Evolutionary conservation across 805 yeast genomes (phyloP), one percentile per base, ranked within the genome.

Genomic region (Myxozyma geophila): DNA sequence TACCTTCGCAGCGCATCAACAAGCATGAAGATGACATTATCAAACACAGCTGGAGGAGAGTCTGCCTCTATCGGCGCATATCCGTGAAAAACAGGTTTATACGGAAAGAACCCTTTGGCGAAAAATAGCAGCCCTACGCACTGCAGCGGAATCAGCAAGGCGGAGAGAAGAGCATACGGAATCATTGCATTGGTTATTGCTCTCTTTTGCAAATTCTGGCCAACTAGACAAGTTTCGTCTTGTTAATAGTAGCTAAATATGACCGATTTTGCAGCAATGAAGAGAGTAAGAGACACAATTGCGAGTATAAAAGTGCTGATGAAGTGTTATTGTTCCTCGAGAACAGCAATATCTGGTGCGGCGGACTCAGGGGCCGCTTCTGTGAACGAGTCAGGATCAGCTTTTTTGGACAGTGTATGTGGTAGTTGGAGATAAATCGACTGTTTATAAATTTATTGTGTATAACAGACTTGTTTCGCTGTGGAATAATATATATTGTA

Each of bases 61-160:
- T 70, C 66, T 66, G 74, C 57, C 61, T 71, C 64, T 15, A 84
- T 83, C 43, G 67, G 58, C 3, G 73, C 67, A 40, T 75, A 75
- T 1, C 96, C 97, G 0, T 87, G 83, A 19, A 90, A 78, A 0
- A 88, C 85, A 0, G 85, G 86, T 73, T 93, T 92, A n/a, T 90
- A 86, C 0, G 99, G 98, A 73, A 95, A 92, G 71, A 93, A 95
- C 0, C 99, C 99, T 57, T 80, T 79, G 51, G 89, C 83, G 73
- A 93, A 93, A 7, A 87, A 71, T 21, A 84, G 66, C 19, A 88
- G 78, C 0, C 92, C 90, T 0, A 73, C 71, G 47, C 85, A 66
- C 66, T 88, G 90, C 7, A 68, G 21, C 13, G 59, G 54, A 4
- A 66, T 48, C 7, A 62, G 51, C 8, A 51, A 23, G 8, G 56